These are phyloP conservation scores for Apiotrichum siamense DNA, from an alignment of 1,284 basidiomycete genomes.

Conservation along the genomic window DNA sequence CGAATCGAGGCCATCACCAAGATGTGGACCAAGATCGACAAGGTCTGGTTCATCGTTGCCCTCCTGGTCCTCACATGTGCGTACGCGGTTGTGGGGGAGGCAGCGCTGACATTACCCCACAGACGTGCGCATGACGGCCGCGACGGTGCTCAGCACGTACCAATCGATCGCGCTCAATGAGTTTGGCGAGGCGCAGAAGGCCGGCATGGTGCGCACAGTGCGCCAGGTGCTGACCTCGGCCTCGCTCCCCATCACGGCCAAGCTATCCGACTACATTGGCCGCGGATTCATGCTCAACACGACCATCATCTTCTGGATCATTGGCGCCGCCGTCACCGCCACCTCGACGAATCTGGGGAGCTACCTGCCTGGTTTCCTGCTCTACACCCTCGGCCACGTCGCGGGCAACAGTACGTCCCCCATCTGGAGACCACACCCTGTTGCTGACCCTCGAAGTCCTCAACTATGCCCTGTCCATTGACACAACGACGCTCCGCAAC, in stretches of 20 bases:
- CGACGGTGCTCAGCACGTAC: constrained; percentile 10
- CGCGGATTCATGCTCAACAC: constrained; percentile 42
- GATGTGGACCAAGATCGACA: background rate
- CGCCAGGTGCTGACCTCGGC: constrained; percentile 35
- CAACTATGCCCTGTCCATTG: constrained; percentile 48
- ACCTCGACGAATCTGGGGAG: constrained; percentile 33
- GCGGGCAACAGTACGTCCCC: constrained; percentile 15
- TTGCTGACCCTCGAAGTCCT: constrained; percentile 16
- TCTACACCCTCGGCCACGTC: constrained; percentile 26
- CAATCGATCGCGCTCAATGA: constrained; percentile 24
- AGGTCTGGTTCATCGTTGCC: constrained; percentile 4
- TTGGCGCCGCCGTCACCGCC: constrained; percentile 46
- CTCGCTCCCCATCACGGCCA: constrained; percentile 38
- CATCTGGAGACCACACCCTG: no score
- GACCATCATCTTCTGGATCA: constrained; percentile 44
- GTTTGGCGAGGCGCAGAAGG: constrained; percentile 23
- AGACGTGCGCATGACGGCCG: background rate
- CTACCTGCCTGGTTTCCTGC: constrained; percentile 44
- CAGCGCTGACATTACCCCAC: no score
- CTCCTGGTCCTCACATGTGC: constrained; percentile 12
- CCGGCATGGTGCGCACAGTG: constrained; percentile 41
- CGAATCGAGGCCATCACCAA: constrained; percentile 16
- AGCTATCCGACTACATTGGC: constrained; percentile 46
- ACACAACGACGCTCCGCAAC: constrained; percentile 45
- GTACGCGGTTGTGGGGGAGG: background rate